These are phyloP conservation scores for Maudiozyma saulgeensis DNA, from an alignment of 805 yeast species.

Conservation along the genomic window DNA sequence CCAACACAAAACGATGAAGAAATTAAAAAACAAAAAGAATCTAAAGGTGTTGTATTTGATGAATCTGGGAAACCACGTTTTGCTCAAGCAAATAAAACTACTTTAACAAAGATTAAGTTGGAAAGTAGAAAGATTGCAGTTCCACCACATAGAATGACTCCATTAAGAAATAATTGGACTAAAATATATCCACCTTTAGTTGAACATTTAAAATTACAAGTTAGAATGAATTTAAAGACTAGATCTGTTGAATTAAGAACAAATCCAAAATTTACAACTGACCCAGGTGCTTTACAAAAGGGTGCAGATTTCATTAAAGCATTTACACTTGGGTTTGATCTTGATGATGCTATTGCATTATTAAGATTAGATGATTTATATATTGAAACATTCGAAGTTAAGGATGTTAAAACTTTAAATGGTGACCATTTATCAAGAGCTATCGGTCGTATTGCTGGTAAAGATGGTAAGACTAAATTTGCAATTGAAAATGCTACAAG, in stretches of 20 bases:
- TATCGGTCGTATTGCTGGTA: constrained; percentile 98
- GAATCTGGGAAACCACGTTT: constrained; percentile 85
- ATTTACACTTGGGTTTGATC: constrained; percentile 90
- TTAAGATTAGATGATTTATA: constrained; percentile 90
- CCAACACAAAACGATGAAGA: constrained; percentile 21
- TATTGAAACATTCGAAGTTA: constrained; percentile 93
- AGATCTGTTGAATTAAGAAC: constrained; percentile 84
- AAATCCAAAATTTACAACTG: constrained; percentile 66
- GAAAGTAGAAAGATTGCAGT: constrained; percentile 86
- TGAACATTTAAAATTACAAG: constrained; percentile 89
- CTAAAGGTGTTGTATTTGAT: constrained; percentile 40
- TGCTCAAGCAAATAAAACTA: constrained; percentile 55
- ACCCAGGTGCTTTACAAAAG: constrained; percentile 90
- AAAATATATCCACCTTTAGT: constrained; percentile 94
- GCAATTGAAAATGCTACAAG: constrained; percentile 98
- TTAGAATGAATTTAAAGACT: constrained; percentile 86
- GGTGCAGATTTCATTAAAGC: constrained; percentile 97
- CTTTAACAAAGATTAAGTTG: constrained; percentile 55
- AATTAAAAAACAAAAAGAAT: constrained; percentile 18
- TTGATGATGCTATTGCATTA: constrained; percentile 93
- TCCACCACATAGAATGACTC: constrained; percentile 96
- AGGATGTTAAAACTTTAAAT: constrained; percentile 88
- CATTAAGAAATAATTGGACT: constrained; percentile 82
- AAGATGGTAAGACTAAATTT: constrained; percentile 96
- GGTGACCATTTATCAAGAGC: constrained; percentile 98